Base-by-base conservation (phyloP, 768 basidiomycete genomes). In the Lentinula guzmanii region DNA sequence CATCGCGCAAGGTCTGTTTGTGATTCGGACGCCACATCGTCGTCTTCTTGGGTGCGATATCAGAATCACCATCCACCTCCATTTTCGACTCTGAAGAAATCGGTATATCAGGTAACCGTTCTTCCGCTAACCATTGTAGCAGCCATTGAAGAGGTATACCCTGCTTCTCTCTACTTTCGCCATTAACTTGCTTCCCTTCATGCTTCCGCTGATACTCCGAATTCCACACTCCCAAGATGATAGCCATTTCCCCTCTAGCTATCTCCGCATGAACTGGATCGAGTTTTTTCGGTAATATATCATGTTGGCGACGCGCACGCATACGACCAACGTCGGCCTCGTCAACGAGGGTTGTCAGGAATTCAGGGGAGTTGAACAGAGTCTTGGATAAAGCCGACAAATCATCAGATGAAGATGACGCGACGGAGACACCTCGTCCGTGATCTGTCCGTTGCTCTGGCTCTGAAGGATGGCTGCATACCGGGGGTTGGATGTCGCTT, bases 181-280 rank as follows among this genome's bases (percentile, higher is more conserved):
- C 50, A 11, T 24, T 18, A 5, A 34, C 31, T 21, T 13, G 34
- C 53, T 54, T 21, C 35, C 13, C n/a, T 24, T 50, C 45, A 8
- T 18, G 18, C n/a, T 48, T 48, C 46, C 6, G 21, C 43, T 43
- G 28, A 42, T 48, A 52, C 9, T 52, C 11, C 16, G 51, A 31
- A 10, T 52, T 78, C 76, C 82, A 84, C 5, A 88, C 75, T 0
- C 83, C 85, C 13, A 87, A 72, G 7, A 86, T 81, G 55, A 88
- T 81, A 0, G 81, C 84, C 77, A 88, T 84, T 71, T 89, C 87
- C 16, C 86, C 87, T 3, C 86, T 78, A 2, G 86, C 87, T 58
- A 88, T 80, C 71, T 86, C 84, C 1, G 79, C 77, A 62, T 85
- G 84, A 4, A 84, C 43, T 4, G 66, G 56, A 54, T 80, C 78